Evolutionary conservation across 352 stramenopile species (phyloP).

Genomic region (Globisporangium uncinulatum): DNA sequence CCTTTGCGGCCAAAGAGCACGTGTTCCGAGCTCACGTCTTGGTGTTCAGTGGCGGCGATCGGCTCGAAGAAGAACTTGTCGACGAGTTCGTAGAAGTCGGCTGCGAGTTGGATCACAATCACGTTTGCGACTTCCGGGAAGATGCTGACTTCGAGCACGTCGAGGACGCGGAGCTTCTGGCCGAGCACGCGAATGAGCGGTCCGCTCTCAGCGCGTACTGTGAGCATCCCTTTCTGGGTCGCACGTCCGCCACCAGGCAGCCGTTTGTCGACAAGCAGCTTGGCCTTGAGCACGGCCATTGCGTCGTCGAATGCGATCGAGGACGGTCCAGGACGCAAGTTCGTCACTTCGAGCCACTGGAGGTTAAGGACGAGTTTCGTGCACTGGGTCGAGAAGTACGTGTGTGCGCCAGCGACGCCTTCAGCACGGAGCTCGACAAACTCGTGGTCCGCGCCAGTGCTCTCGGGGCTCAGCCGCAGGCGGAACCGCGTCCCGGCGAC

Average conservation of each 20-base stretch:
- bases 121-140: conserved; percentile 81
- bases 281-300: conserved; percentile 64
- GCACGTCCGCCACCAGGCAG: conserved; percentile 26
- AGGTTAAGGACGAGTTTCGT: conserved; percentile 74
- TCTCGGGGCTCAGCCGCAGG: conserved; percentile 54
- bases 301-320: conserved; percentile 74
- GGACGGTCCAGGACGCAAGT: conserved; percentile 61
- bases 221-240: conserved; percentile 70
- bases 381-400: conserved; percentile 61
- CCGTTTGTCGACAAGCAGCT: conserved; percentile 57
- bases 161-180: conserved; percentile 64
- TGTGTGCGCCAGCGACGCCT: conserved; percentile 55
- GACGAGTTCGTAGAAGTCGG: conserved; percentile 79
- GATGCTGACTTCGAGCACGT: conserved; percentile 77
- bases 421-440: conserved; percentile 71
- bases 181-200: conserved; percentile 57
- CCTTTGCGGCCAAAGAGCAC: conserved; percentile 54
- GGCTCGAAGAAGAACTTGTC: conserved; percentile 86
- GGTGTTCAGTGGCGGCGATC: conserved; percentile 17
- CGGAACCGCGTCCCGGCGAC: conserved; percentile 48
- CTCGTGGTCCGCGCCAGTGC: conserved; percentile 48
- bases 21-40: conserved; percentile 39
- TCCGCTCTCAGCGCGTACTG: conserved; percentile 66
- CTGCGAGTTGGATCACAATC: conserved; percentile 77
- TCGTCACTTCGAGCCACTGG: conserved; percentile 81